Percentiles rank a stretch among this genome's conserved stretches.
These are phyloP conservation scores for Raddia guianensis DNA, from an alignment of 176 grass and related monocot species.

Conservation along the genomic window DNA sequence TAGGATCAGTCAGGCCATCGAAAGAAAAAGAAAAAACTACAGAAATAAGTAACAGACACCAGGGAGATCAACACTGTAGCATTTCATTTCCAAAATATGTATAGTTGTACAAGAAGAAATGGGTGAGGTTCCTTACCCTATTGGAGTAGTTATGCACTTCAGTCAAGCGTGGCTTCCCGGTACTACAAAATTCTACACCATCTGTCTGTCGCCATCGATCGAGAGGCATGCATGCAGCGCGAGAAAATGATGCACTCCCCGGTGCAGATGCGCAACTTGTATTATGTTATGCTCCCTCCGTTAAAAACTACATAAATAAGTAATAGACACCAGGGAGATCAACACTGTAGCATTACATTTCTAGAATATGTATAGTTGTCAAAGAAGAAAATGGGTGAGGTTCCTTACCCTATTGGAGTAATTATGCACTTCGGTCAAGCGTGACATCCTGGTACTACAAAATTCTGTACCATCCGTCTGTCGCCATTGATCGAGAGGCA, in stretches of 20 bases:
- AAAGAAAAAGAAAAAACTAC: background rate
- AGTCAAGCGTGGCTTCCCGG: too few species aligned
- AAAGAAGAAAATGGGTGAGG: slow-evolving; percentile 31
- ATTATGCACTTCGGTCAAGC: slow-evolving; percentile 54
- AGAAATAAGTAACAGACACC: background rate
- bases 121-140: slow-evolving; percentile 60
- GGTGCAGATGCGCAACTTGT: too few species aligned
- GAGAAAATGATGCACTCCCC: too few species aligned
- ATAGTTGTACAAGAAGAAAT: slow-evolving; percentile 24
- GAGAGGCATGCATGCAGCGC: too few species aligned
- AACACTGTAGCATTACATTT: slow-evolving; percentile 12
- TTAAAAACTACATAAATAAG: background rate
- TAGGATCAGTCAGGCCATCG: background rate
- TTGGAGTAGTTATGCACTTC: slow-evolving; percentile 79
- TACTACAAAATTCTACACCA: too few species aligned
- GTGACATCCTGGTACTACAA: too few species aligned
- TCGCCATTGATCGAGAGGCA: too few species aligned
- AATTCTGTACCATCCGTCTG: too few species aligned
- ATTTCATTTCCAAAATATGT: slow-evolving; percentile 19
- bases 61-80: slow-evolving; percentile 12
- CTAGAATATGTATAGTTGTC: slow-evolving; percentile 2
- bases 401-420: slow-evolving; percentile 78
- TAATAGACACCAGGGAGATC: slow-evolving; percentile 5
- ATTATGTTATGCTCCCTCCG: too few species aligned
- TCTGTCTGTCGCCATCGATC: too few species aligned